A percentile compares a stretch with the other conserved stretches of the same genome.
Conservation (phyloP, 2,329 filamentous ascomycete species). For the Aureobasidium melanogenum region DNA sequence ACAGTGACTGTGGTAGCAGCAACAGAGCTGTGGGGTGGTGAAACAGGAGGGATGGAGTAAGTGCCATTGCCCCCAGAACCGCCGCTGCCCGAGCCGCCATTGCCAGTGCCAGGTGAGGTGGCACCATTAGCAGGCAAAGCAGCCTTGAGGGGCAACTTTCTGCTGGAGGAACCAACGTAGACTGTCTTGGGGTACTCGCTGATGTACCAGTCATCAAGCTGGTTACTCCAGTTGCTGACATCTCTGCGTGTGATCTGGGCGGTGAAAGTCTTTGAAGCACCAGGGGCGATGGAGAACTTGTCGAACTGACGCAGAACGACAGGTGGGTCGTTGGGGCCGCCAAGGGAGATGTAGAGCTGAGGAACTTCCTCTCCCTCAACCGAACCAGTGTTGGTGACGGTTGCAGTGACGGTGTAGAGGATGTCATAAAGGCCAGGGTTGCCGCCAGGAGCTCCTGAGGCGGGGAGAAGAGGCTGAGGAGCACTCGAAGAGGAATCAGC, state of each 20-base stretch:
- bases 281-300: conserved; percentile 61
- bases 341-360: conserved; percentile 70
- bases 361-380: conserved; percentile 60
- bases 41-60: background rate
- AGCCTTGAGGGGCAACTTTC: conserved; percentile 43
- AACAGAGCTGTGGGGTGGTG: background rate
- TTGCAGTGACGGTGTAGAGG: conserved; percentile 58
- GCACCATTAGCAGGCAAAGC: background rate
- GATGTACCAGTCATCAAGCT: conserved; percentile 72
- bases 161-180: conserved; percentile 51
- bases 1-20: background rate
- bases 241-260: conserved; percentile 69
- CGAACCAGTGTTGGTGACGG: conserved; percentile 62
- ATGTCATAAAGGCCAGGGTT: conserved; percentile 59
- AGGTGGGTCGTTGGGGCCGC: conserved; percentile 62
- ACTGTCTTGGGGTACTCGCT: conserved; percentile 48
- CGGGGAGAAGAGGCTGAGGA: conserved; percentile 51
- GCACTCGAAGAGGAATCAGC: conserved; percentile 49
- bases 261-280: conserved; percentile 57
- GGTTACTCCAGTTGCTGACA: conserved; percentile 76
- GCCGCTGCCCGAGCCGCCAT: background rate
- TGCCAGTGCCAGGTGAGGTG: conserved; percentile 3
- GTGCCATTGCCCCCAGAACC: conserved; percentile 1
- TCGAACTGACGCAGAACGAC: conserved; percentile 72
- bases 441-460: conserved; percentile 51